phyloP scores from a whole-genome alignment of 1,284 basidiomycete genomes.

The Moesziomyces globuligerus region DNA sequence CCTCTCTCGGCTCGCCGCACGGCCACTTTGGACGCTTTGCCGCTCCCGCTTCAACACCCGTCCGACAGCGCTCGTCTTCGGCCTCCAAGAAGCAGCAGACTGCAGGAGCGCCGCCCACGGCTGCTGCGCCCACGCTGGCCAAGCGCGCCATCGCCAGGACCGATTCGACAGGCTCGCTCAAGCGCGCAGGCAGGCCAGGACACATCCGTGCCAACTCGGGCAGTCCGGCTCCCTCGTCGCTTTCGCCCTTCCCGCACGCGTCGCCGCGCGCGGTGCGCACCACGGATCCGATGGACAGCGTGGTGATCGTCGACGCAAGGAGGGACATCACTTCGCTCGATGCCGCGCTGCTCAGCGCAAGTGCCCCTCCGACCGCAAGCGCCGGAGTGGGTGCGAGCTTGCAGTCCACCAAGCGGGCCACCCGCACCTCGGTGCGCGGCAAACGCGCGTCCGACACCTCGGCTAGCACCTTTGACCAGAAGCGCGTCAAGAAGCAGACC shows the following conservation, averaged over 20 bases:
- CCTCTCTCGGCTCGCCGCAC: conserved; percentile 38
- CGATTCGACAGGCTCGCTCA: conserved; percentile 44
- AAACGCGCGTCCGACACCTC: conserved; percentile 33
- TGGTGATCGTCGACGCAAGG: conserved; percentile 35
- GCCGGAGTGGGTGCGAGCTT: not conserved
- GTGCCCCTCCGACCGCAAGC: conserved; percentile 46
- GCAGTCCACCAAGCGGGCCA: conserved; percentile 1
- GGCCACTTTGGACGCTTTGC: conserved; percentile 16
- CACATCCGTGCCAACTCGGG: conserved; percentile 46
- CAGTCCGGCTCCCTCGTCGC: conserved; percentile 60
- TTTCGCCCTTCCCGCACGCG: conserved; percentile 65
- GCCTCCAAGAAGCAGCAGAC: conserved; percentile 21
- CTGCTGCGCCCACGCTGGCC: conserved; percentile 45
- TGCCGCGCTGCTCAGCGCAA: conserved; percentile 52
- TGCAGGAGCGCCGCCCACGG: conserved; percentile 14
- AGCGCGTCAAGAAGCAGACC: conserved; percentile 46
- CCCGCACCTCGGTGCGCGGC: conserved; percentile 24
- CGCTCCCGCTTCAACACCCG: conserved; percentile 3
- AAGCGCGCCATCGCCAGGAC: conserved; percentile 53
- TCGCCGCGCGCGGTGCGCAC: conserved; percentile 37
- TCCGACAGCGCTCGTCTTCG: conserved; percentile 20
- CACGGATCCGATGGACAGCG: conserved; percentile 34
- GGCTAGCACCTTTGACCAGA: conserved; percentile 30
- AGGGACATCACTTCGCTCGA: conserved; percentile 48
- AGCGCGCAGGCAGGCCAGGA: conserved; percentile 24